Evolutionary conservation across 1,284 basidiomycete genomes (phyloP), one percentile per base, ranked within the genome.

Genomic region (Cryptococcus sp.): DNA sequence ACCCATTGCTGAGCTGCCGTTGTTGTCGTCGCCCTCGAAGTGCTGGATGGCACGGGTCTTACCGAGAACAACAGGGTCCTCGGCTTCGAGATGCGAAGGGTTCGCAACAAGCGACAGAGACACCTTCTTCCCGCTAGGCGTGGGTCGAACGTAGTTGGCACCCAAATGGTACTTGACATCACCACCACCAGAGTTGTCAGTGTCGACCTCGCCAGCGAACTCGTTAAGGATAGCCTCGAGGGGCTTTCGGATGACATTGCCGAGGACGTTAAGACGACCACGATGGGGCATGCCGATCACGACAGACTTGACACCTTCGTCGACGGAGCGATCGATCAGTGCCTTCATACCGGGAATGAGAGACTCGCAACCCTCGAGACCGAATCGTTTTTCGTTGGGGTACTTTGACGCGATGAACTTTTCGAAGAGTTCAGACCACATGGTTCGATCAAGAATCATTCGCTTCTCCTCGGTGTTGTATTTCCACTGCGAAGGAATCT

Each of bases 101-200:
- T 99, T 99, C 72, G 96, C 96, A 55, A 98, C 96, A 54, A 99
- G 87, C 7, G 96, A 98, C 23, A 99, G 85, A 0, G 94, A 88
- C 43, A 99, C 96, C 80, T 95, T 95, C 84, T 96, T 98, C 68
- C 96, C 96, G 25, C 90, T 93, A 13, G 96, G 96, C 5, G 96
- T 99, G 40, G 96, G 96, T 42, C 96, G 88, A 61, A 98, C 90
- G 75, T 99, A 99, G 82, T 99, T 99, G 71, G 96, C 96, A 70
- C 96, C 96, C 53, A 99, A 84, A 82, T 99, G 91, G 82, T 99
- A 99, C 81, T 99, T 99, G 80, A 99, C 96, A 78, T 99, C 96
- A 70, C 96, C 96, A 68, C 92, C 93, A 40, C 89, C 90, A 67
- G 84, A 88, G 69, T 89, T 86, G 64, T 88, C 87, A 25, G 83